phyloP scores from a whole-genome alignment of 2,329 filamentous ascomycete species.

The Penicillium sp. region DNA sequence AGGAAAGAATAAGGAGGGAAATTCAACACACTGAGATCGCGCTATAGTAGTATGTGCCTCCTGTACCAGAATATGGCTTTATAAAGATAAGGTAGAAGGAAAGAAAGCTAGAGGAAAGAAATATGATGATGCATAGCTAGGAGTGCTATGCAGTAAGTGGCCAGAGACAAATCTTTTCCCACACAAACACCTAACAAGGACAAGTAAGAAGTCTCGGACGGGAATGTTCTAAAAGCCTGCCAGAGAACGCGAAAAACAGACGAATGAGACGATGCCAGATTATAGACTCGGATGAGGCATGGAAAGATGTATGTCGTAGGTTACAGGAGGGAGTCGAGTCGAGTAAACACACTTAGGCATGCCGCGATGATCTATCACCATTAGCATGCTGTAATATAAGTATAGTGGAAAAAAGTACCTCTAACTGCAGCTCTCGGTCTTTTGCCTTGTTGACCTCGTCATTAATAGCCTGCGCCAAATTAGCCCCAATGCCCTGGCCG shows the following conservation, averaged over 20 bases:
- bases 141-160: too few species aligned
- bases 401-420: too few species aligned
- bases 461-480: slow-evolving; percentile 78
- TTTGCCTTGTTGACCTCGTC: slow-evolving; percentile 85
- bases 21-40: too few species aligned
- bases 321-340: slow-evolving; percentile 89
- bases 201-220: slow-evolving; percentile 7
- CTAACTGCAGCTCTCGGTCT: slow-evolving; percentile 92
- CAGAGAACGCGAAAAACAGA: slow-evolving; percentile 4
- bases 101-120: too few species aligned
- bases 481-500: slow-evolving; percentile 81
- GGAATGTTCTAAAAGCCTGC: slow-evolving; percentile 13
- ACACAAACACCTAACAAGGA: slow-evolving; percentile 9
- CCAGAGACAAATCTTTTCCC: neutral
- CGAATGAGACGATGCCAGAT: slow-evolving; percentile 2
- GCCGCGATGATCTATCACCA: slow-evolving; percentile 70
- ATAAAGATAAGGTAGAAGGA: too few species aligned
- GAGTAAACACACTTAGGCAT: slow-evolving; percentile 94
- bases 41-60: too few species aligned
- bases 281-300: slow-evolving; percentile 1
- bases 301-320: slow-evolving; percentile 10
- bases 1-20: neutral
- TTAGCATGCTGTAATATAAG: too few species aligned
- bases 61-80: too few species aligned
- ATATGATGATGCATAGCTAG: too few species aligned